Evolutionary conservation across 2,329 filamentous ascomycete species (phyloP), one percentile per base, ranked within the genome.

Genomic region (Sclerotinia nivalis): DNA sequence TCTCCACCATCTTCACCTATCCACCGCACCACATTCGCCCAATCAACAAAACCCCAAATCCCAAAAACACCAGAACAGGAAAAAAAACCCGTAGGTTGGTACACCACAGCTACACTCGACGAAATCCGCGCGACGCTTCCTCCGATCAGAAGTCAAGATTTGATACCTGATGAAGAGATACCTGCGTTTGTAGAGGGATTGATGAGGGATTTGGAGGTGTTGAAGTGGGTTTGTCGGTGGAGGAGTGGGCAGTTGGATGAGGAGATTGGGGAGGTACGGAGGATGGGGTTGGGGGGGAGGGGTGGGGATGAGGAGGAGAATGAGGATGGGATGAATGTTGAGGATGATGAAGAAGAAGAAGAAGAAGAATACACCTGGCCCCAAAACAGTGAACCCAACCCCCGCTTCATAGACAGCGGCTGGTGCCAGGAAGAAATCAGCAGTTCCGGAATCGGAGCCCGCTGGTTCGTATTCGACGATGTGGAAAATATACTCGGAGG

Each of bases 1-100:
- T 4, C 20, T 7, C 2, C 54, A n/a, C 2, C 6, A n/a, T 0
- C 7, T 1, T 22, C 0, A 2, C 18, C 28, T 31, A 18, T 1
- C 18, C 52, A 1, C 4, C 1, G 0, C 52, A 28, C 9, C 13
- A 20, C 0, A 25, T 22, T 0, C n/a, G 18, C 1, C 52, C 20
- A 15, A 20, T 10, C 20, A 2, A 10, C 1, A 28, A 10, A 10
- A 9, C 3, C 12, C 4, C n/a, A 22, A 9, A 2, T 25, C 49
- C 22, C 34, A 7, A 15, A n/a, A 3, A 28, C 9, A 10, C 31
- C 20, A 37, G 28, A 0, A 8, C n/a, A 5, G 8, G 34, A n/a
- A 13, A 7, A 59, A 4, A 65, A 65, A 3, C 61, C 61, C 0
- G 0, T 5, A 0, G 61, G 61, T 0, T 65, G 61, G 61, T 65